These are phyloP conservation scores for Panellus pusillus DNA, from an alignment of 768 basidiomycete genomes.

Conservation along the genomic window DNA sequence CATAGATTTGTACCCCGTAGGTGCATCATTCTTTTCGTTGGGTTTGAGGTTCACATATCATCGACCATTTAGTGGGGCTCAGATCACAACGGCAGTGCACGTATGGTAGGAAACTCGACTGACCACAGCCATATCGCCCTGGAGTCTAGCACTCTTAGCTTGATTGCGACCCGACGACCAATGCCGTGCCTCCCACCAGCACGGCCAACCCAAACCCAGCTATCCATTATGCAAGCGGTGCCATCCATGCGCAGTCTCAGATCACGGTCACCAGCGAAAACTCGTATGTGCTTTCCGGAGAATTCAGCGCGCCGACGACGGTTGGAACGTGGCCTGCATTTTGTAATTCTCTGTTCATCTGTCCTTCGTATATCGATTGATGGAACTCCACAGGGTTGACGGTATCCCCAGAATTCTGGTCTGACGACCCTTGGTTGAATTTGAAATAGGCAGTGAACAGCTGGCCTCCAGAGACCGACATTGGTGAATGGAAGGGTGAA, in stretches of 20 bases:
- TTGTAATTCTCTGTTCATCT: slow-evolving; percentile 27
- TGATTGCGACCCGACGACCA: slow-evolving; percentile 43
- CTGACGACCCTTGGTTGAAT: not conserved
- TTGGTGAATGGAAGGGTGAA: slow-evolving; percentile 43
- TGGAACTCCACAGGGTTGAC: slow-evolving; percentile 28
- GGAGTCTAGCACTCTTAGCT: slow-evolving; percentile 37
- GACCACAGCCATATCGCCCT: slow-evolving; percentile 41
- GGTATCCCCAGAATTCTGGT: slow-evolving; percentile 15
- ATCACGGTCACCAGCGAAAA: slow-evolving; percentile 40
- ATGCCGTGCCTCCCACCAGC: slow-evolving; percentile 39
- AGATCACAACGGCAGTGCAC: slow-evolving; percentile 46
- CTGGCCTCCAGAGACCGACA: slow-evolving; percentile 46
- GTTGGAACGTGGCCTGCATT: slow-evolving; percentile 47
- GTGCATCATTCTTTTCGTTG: too few relatives aligned
- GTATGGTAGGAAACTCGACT: slow-evolving; percentile 42
- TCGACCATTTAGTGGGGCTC: slow-evolving; percentile 34
- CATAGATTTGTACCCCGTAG: slow-evolving; percentile 35
- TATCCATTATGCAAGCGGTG: slow-evolving; percentile 44
- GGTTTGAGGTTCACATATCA: too few relatives aligned
- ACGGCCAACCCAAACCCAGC: slow-evolving; percentile 41
- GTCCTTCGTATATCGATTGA: not conserved
- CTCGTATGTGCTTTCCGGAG: slow-evolving; percentile 40
- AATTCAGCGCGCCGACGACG: slow-evolving; percentile 43
- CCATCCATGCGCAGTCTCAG: slow-evolving; percentile 42
- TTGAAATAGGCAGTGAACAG: slow-evolving; percentile 34